Base-by-base conservation (phyloP, 2,329 filamentous ascomycete species). In the Grosmannia clavigera region DNA sequence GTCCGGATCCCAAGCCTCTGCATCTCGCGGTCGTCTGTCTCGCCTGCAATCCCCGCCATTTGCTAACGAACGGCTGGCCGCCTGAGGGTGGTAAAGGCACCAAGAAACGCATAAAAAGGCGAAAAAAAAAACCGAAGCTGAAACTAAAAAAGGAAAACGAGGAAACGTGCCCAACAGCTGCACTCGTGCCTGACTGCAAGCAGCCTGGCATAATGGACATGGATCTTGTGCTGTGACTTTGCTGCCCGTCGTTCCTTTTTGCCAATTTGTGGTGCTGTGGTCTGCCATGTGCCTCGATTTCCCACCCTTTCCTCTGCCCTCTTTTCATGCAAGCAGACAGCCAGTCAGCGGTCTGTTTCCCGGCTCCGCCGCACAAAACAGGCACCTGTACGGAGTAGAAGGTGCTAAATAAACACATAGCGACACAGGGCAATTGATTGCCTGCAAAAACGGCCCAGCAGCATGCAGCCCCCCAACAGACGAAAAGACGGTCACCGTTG, bases 181-280 rank as follows among this genome's bases (percentile, higher is more conserved):
- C 75, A 76, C 70, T 72, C 74, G 72, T 77, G 75, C 75, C 75
- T 75, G 73, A 77, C 73, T 48, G n/a, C 43, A 48, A 25, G 43
- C 43, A 48, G n/a, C 43, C n/a, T 5, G 43, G 16, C 19, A n/a
- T 7, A 27, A 14, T 38, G 53, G 9, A 35, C 31, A 12, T 55
- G 53, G 12, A 14, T 16, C 12, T 2, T 31, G 11, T 35, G 10
- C 54, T 27, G 33, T 40, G 25, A 22, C 51, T 29, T 35, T 55
- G n/a, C 51, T 25, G 33, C 50, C 31, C 51, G 29, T 50, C 57
- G 38, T 33, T 55, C 27, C 55, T 27, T 56, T 56, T 14, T 38
- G n/a, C 19, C 46, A 16, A 11, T 33, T 33, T 25, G 55, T 53
- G 46, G 10, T 55, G 22, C 51, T 31, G 43, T 31, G 27, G n/a